These are phyloP conservation scores for Venturia oleaginea DNA, from an alignment of 2,329 filamentous ascomycete genomes.

Conservation along the genomic window DNA sequence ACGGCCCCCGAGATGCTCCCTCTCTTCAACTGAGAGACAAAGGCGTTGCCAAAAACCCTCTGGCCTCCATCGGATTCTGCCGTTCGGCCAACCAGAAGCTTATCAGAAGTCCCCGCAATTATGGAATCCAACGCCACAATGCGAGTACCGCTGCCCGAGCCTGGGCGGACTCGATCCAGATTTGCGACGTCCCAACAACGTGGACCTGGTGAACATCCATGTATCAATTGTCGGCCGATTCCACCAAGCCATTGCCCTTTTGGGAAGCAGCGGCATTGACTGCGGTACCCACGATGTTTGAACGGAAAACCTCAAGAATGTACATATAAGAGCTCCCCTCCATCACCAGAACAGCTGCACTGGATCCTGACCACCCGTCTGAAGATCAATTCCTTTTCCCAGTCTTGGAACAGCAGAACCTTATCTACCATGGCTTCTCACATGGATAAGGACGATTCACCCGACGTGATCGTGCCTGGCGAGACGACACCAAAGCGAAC, in stretches of 20 bases:
- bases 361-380: background rate
- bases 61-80: background rate
- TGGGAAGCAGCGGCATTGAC: background rate
- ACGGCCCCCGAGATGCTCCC: background rate
- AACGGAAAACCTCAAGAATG: background rate
- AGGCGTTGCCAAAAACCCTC: background rate
- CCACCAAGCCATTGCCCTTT: background rate
- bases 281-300: background rate
- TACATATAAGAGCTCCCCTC: background rate
- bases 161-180: slow-evolving; percentile 1
- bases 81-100: background rate
- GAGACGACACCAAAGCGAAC: slow-evolving; percentile 29
- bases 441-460: slow-evolving; percentile 30
- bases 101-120: background rate
- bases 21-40: background rate
- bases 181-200: background rate
- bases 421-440: slow-evolving; percentile 1
- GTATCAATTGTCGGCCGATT: background rate
- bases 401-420: background rate
- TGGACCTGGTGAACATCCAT: background rate
- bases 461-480: slow-evolving; percentile 38
- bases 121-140: background rate
- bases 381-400: background rate
- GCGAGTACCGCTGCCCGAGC: background rate
- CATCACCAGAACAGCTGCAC: background rate